These are phyloP conservation scores for Naganishia sp. DNA, from an alignment of 1,284 basidiomycete genomes.

Conservation along the genomic window DNA sequence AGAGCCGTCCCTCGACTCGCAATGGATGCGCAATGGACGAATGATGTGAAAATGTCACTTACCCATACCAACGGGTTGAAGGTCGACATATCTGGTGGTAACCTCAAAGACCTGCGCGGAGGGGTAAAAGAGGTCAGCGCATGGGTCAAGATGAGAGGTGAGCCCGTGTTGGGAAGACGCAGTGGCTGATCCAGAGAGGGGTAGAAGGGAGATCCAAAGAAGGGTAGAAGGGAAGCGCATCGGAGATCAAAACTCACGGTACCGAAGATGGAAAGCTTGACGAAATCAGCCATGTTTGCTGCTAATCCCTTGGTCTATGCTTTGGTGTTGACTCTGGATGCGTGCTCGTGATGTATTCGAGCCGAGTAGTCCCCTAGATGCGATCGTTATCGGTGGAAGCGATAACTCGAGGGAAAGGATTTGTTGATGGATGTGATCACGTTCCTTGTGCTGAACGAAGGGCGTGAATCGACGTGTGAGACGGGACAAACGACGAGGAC, in stretches of 20 bases:
- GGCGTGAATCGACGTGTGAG: neutral
- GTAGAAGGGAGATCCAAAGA: no score
- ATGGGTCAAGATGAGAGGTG: neutral
- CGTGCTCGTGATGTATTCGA: neutral
- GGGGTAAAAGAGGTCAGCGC: neutral
- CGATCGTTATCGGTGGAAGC: no score
- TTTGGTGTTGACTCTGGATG: no score
- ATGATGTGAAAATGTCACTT: conserved; percentile 45
- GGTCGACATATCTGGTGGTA: conserved; percentile 96
- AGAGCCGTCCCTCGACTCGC: neutral
- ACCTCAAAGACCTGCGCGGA: conserved; percentile 63
- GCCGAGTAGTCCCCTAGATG: neutral
- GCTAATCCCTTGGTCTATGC: neutral
- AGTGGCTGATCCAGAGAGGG: no score
- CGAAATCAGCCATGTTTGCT: conserved; percentile 64
- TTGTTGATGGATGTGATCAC: neutral
- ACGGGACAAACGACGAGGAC: neutral
- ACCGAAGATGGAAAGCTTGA: conserved; percentile 97
- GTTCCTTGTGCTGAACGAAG: conserved; percentile 10
- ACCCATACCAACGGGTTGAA: conserved; percentile 99
- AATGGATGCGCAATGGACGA: no score
- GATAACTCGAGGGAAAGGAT: neutral
- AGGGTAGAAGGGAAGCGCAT: neutral
- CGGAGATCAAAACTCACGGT: conserved; percentile 56
- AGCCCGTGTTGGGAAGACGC: neutral